Evolutionary conservation across 1,139 yeast species (phyloP).

Genomic region (Sugiyamaella castrensis): DNA sequence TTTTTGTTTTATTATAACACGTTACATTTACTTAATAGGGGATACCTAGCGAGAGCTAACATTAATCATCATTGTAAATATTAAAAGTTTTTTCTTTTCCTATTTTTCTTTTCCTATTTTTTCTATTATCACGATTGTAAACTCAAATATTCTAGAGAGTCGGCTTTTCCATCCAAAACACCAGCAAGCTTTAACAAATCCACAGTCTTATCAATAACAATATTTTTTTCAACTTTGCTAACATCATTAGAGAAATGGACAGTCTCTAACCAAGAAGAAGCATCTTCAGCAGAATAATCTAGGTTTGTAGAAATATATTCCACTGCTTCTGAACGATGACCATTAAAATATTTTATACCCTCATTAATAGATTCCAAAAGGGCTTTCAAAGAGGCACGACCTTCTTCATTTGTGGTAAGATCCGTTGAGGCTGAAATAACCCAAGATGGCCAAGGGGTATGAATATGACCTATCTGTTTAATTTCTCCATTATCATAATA

Average conservation of each 20-base stretch:
- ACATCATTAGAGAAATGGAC: conserved; percentile 59
- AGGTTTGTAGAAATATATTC: conserved; percentile 61
- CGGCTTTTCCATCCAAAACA: conserved; percentile 41
- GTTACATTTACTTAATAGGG: no score
- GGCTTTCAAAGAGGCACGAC: conserved; percentile 36
- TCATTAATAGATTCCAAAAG: conserved; percentile 56
- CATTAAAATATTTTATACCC: conserved; percentile 66
- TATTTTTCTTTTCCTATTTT: no score
- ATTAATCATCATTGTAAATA: no score
- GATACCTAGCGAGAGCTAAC: no score
- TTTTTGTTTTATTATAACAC: no score
- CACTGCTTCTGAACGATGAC: conserved; percentile 62
- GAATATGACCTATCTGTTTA: conserved; percentile 79
- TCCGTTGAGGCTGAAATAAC: conserved; percentile 57
- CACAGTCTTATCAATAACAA: conserved; percentile 56
- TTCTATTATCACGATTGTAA: background rate
- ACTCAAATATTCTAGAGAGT: conserved; percentile 21
- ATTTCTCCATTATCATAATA: conserved; percentile 79
- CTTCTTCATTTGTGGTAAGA: conserved; percentile 31
- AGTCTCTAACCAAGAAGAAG: conserved; percentile 73
- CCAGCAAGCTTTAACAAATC: conserved; percentile 60
- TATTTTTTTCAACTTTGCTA: conserved; percentile 49
- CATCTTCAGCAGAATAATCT: conserved; percentile 77
- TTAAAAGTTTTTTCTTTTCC: no score
- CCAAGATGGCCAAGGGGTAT: conserved; percentile 98